Conservation (phyloP, 192 early-diverging fungal species). For the Coemansia sp. region DNA sequence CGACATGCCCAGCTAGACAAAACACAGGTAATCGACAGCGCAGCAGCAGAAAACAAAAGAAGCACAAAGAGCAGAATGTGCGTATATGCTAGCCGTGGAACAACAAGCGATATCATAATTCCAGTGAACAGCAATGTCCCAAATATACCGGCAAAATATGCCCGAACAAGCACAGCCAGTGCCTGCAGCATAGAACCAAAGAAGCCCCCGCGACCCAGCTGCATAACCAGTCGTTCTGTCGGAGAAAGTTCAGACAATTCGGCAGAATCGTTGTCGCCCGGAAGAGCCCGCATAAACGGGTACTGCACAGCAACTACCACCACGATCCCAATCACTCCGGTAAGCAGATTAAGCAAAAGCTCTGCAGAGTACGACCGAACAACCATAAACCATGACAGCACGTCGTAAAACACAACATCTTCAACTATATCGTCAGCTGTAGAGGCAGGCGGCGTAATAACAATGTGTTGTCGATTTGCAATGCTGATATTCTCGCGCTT, state of each 20-base stretch:
- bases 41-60: conserved; percentile 36
- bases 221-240: conserved; percentile 34
- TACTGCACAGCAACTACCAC: conserved; percentile 31
- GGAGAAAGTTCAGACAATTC: conserved; percentile 3
- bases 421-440: conserved; percentile 11
- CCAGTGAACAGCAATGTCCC: conserved; percentile 37
- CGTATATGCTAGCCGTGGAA: conserved; percentile 49
- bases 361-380: conserved; percentile 46
- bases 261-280: not conserved
- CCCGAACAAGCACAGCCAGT: conserved; percentile 13
- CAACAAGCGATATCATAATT: conserved; percentile 23
- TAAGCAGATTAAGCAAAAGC: conserved; percentile 27
- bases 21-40: conserved; percentile 24
- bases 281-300: conserved; percentile 42
- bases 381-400: conserved; percentile 42
- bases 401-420: conserved; percentile 46
- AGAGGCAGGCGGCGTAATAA: not conserved
- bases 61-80: conserved; percentile 27
- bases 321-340: conserved; percentile 27
- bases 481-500: conserved; percentile 8
- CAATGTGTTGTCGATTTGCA: conserved; percentile 9
- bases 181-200: conserved; percentile 34
- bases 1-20: conserved; percentile 32
- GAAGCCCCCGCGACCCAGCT: conserved; percentile 41
- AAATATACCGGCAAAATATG: conserved; percentile 24